phyloP scores from a whole-genome alignment of 2,329 filamentous ascomycete species.

The Diaporthe amygdali region DNA sequence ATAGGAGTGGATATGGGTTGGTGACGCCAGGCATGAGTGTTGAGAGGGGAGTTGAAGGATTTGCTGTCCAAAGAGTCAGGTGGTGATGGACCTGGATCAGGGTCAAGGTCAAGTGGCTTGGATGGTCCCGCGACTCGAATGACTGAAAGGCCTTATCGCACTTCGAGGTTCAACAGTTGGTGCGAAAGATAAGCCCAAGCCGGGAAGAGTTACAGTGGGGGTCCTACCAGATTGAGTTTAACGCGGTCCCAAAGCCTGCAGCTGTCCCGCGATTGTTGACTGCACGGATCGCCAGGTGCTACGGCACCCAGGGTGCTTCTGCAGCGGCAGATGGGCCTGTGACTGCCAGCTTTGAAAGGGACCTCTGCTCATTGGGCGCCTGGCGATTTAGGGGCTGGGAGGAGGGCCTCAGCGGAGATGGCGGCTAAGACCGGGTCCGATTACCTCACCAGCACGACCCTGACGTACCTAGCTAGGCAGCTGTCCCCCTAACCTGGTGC shows the following conservation, averaged over 20 bases:
- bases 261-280: not conserved
- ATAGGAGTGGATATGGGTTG: not conserved
- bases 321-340: conserved; percentile 6
- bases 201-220: not conserved
- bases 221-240: conserved; percentile 4
- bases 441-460: not conserved
- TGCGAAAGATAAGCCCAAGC: conserved; percentile 15
- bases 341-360: not conserved
- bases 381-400: not conserved
- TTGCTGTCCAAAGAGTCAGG: conserved; percentile 2
- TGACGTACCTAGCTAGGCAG: conserved; percentile 5
- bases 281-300: conserved; percentile 11
- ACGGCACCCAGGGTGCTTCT: not conserved
- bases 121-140: conserved; percentile 14
- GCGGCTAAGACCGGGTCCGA: conserved; percentile 9
- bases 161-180: not conserved
- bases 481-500: not conserved
- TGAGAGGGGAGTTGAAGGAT: not conserved
- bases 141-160: conserved; percentile 18
- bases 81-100: conserved; percentile 10
- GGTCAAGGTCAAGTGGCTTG: conserved; percentile 12
- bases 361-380: conserved; percentile 8
- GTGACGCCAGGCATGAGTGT: not conserved
- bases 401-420: not conserved
- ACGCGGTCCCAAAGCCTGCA: not conserved